These are phyloP conservation scores for Coelastrella sp. DNA, from an alignment of 139 green algal genomes.

Conservation along the genomic window DNA sequence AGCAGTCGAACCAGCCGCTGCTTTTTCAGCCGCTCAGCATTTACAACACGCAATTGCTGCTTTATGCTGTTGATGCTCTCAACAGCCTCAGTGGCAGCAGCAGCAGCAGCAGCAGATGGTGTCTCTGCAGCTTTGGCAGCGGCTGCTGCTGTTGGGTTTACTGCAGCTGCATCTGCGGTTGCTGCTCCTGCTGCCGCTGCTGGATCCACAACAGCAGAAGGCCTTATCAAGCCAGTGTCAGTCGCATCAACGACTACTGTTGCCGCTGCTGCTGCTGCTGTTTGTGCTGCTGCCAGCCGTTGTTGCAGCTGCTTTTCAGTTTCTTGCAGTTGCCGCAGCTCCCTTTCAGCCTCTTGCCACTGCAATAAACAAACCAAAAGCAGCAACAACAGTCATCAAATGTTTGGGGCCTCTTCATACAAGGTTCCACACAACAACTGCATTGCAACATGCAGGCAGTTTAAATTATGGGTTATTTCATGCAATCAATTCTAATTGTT, in stretches of 20 bases:
- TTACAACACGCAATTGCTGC: neutral
- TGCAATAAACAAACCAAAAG: neutral
- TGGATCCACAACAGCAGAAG: neutral
- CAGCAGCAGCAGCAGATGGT: neutral
- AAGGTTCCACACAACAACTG: no score
- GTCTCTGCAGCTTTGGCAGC: neutral
- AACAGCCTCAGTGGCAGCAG: neutral
- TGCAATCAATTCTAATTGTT: no score
- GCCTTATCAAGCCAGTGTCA: neutral
- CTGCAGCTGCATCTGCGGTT: slow-evolving; percentile 3
- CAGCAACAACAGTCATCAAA: neutral
- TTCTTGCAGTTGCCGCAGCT: neutral
- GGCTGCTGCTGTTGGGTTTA: neutral
- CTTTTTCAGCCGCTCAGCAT: neutral
- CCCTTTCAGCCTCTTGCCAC: neutral
- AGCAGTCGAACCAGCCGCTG: neutral
- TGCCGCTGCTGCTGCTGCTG: slow-evolving; percentile 18
- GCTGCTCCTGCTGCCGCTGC: neutral
- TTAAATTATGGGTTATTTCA: no score
- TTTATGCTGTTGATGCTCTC: neutral
- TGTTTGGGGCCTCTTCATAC: no score
- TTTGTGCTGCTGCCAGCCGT: neutral
- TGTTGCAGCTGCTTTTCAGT: neutral
- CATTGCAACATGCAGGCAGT: no score
- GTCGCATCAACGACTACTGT: neutral